Conservation (phyloP, 2,329 filamentous ascomycete species). For the Pestalotiopsis sp. region DNA sequence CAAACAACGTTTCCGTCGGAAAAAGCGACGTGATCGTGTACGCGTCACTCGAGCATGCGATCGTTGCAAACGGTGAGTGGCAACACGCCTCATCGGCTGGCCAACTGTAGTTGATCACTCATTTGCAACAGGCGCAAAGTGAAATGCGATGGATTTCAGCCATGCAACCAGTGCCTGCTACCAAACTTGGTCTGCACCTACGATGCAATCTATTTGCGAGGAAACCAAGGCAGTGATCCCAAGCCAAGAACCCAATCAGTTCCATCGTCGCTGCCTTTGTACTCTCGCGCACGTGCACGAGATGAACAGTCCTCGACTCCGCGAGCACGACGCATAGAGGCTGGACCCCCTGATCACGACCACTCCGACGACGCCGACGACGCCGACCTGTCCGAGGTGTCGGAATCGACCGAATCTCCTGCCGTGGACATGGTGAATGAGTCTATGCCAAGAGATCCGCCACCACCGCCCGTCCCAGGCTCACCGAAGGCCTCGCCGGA, state of each 20-base stretch:
- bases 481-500: conserved; percentile 46
- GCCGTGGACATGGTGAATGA: neutral
- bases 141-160: conserved; percentile 40
- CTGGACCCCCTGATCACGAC: neutral
- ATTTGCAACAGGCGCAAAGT: conserved; percentile 36
- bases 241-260: neutral
- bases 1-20: neutral
- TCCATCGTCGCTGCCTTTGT: neutral
- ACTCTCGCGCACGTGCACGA: neutral
- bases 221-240: conserved; percentile 17
- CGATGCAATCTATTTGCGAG: conserved; percentile 50
- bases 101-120: neutral
- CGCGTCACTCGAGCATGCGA: conserved; percentile 51
- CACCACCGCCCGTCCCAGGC: neutral
- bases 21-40: conserved; percentile 34
- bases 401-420: conserved; percentile 9
- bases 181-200: conserved; percentile 45
- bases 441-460: conserved; percentile 16
- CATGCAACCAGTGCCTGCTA: conserved; percentile 37
- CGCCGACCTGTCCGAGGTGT: conserved; percentile 7
- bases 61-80: conserved; percentile 47
- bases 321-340: neutral
- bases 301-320: neutral
- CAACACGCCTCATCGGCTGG: neutral
- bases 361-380: neutral